phyloP scores from a whole-genome alignment of 345 rosid species.

The Eucalyptus virginea region DNA sequence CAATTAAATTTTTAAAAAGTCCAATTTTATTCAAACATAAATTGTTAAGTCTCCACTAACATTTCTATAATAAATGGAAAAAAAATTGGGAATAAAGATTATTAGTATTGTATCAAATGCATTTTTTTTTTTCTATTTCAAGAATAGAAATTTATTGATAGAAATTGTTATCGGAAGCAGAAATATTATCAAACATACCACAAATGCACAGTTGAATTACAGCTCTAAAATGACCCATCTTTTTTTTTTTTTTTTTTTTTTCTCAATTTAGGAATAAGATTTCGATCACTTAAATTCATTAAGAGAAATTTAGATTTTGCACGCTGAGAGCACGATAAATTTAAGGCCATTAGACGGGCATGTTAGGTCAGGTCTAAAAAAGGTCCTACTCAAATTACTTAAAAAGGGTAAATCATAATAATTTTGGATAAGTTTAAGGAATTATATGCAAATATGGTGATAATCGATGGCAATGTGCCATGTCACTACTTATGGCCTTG shows the following conservation, averaged over 20 bases:
- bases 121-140: too few relatives aligned
- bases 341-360: too few relatives aligned
- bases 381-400: neutral
- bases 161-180: fast-evolving
- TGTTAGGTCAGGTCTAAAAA: too few relatives aligned
- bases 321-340: fast-evolving
- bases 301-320: too few relatives aligned
- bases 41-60: too few relatives aligned
- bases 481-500: fast-evolving
- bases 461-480: too few relatives aligned
- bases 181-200: fast-evolving
- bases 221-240: neutral
- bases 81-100: too few relatives aligned
- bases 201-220: fast-evolving
- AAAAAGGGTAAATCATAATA: neutral
- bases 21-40: too few relatives aligned
- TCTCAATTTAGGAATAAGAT: neutral
- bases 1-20: too few relatives aligned
- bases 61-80: too few relatives aligned
- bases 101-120: too few relatives aligned
- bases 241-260: too few relatives aligned
- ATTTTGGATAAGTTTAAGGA: neutral
- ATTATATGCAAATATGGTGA: neutral
- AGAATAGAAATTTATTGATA: fast-evolving
- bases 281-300: fast-evolving